Base-by-base conservation (phyloP, 1,139 yeast species). In the Sugiyamaella paludigena region DNA sequence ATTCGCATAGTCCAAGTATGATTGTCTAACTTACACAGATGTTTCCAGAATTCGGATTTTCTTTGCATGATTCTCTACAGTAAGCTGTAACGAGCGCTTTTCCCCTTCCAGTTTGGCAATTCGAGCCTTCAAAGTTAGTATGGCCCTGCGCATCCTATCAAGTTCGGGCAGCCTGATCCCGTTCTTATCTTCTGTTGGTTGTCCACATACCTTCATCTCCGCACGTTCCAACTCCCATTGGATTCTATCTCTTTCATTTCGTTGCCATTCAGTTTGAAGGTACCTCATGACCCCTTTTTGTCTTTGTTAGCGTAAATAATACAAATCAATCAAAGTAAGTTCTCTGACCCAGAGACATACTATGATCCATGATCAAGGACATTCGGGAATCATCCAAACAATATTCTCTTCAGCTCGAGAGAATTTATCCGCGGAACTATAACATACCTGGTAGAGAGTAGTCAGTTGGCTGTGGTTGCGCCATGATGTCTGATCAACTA, bases 191-290 rank as follows among this genome's bases (percentile, higher is more conserved):
- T 11, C 9, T 12, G 11, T 8, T 36, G n/a, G n/a, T n/a, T 19
- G 24, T 19, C 5, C 24, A 19, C 55, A 13, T 45, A 64, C 68
- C 58, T 71, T 74, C 80, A 77, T 75, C 56, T 77, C 80, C 10
- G 80, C 77, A 40, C 76, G 66, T 57, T 76, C 80, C 46, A 78
- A 64, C 51, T 75, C 81, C 82, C 83, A 79, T 43, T 75, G 75
- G 43, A 79, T 76, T 42, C 81, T 67, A 53, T 77, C 80, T 45
- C 79, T 73, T 59, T 79, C 83, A 59, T 75, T 77, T 43, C 73
- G 72, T 51, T 79, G 78, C 73, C 79, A 78, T 58, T 79, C 83
- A 35, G 75, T 69, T 59, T 79, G 83, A 55, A 79, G 67, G 55
- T 76, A 79, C 56, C 78, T 76, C 77, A 80, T 78, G 12, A 79